Evolutionary conservation across 2,329 filamentous ascomycete genomes (phyloP).

Genomic region (Alternaria tenuissima): DNA sequence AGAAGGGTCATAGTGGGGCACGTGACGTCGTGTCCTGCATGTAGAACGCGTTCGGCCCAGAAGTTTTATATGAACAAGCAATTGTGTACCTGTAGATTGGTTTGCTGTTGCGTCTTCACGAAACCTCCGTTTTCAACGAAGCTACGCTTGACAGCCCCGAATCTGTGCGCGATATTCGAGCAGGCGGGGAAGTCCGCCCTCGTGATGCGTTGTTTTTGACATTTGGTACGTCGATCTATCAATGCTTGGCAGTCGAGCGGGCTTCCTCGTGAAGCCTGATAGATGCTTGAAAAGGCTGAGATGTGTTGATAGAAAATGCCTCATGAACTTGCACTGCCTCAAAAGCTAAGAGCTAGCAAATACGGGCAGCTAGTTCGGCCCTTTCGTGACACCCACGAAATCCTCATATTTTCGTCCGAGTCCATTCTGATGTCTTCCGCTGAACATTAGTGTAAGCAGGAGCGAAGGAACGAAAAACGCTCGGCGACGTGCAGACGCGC

Average conservation of each 20-base stretch:
- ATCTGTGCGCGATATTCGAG: background rate
- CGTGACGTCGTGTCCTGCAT: constrained; percentile 8
- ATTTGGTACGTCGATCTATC: constrained; percentile 4
- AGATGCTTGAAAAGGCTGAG: background rate
- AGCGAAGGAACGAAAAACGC: background rate
- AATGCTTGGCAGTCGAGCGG: constrained; percentile 10
- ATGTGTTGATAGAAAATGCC: constrained; percentile 4
- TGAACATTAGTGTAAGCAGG: background rate
- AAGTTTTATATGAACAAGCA: background rate
- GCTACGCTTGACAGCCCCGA: background rate
- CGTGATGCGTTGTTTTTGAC: constrained; percentile 16
- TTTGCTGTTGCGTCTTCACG: background rate
- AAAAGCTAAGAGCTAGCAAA: background rate
- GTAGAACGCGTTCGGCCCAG: background rate
- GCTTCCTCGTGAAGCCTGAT: constrained; percentile 3
- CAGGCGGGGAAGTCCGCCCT: background rate
- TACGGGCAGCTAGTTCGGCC: background rate
- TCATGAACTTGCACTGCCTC: constrained; percentile 16
- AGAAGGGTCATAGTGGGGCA: constrained; percentile 6
- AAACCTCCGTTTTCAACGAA: background rate
- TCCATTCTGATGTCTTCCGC: background rate
- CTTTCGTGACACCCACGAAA: background rate
- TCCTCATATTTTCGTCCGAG: background rate
- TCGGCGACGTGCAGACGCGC: background rate
- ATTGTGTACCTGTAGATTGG: background rate